phyloP scores from a whole-genome alignment of 345 rosid species.

The Linum usitatissimum region DNA sequence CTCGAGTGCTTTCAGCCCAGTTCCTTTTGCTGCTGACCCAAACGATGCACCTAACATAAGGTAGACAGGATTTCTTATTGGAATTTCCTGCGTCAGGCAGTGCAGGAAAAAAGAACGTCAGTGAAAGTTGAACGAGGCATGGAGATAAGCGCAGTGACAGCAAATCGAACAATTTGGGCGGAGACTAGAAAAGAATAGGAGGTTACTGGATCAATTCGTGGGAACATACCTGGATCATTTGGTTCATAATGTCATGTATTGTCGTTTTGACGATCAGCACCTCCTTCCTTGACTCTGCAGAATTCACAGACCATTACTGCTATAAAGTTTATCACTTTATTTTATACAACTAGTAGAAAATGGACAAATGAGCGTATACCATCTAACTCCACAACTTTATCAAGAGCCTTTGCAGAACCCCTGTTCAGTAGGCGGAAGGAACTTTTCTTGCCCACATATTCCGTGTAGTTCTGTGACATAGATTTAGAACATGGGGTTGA shows the following conservation, averaged over 20 bases:
- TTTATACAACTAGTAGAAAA: conserved; percentile 5
- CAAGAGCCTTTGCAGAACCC: conserved; percentile 97
- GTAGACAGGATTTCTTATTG: conserved; percentile 78
- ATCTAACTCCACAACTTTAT: conserved; percentile 94
- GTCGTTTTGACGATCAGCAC: conserved; percentile 77
- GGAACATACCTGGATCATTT: conserved; percentile 74
- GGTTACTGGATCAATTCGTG: background rate
- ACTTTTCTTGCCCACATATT: conserved; percentile 75
- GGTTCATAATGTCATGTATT: conserved; percentile 87
- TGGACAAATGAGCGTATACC: conserved; percentile 30
- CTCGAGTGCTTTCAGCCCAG: conserved; percentile 93
- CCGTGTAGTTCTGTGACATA: conserved; percentile 50
- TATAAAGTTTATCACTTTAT: too few relatives aligned
- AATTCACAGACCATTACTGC: conserved; percentile 17
- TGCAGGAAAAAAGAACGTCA: background rate
- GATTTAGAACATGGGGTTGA: conserved; percentile 5
- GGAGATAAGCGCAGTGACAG: background rate
- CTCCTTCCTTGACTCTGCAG: conserved; percentile 72
- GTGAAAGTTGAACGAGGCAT: background rate
- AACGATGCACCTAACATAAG: conserved; percentile 93
- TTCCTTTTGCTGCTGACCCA: conserved; percentile 98
- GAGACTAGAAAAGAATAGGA: background rate
- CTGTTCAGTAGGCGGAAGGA: conserved; percentile 88
- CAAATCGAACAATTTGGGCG: background rate
- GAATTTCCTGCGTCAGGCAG: conserved; percentile 62